Percentiles rank a stretch among this genome's conserved stretches.
phyloP scores from a whole-genome alignment of 495 filamentous ascomycete species.

The Neurospora pannonica region DNA sequence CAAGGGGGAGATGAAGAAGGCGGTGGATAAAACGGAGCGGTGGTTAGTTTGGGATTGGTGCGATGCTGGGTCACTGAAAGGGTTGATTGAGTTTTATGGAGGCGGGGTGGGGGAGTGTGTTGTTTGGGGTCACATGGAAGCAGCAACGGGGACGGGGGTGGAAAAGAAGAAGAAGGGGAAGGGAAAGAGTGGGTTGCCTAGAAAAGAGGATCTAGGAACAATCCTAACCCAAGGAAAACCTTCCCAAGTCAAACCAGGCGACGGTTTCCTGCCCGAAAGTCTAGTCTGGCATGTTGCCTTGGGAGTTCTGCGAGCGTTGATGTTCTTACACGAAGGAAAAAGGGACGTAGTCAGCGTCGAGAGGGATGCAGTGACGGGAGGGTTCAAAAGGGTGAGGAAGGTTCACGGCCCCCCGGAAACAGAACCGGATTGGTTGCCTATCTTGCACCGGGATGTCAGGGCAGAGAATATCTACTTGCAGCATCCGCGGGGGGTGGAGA shows the following conservation, averaged over 20 bases:
- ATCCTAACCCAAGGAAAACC: not conserved
- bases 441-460: slow-evolving; percentile 34
- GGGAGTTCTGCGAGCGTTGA: slow-evolving; percentile 28
- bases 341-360: slow-evolving; percentile 8
- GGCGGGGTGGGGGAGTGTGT: not conserved
- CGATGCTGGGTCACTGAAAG: slow-evolving; percentile 25
- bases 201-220: not conserved
- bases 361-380: not conserved
- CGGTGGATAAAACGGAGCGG: not conserved
- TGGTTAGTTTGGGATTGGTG: slow-evolving; percentile 31
- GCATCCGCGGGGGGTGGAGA: slow-evolving; percentile 34
- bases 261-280: slow-evolving; percentile 28
- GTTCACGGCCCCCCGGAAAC: not conserved
- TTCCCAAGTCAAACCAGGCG: not conserved
- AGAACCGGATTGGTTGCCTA: slow-evolving; percentile 33
- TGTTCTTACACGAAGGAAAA: slow-evolving; percentile 35
- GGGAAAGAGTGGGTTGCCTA: not conserved
- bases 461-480: slow-evolving; percentile 36
- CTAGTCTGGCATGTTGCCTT: slow-evolving; percentile 36
- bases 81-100: slow-evolving; percentile 15
- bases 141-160: not conserved
- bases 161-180: not conserved
- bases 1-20: not conserved
- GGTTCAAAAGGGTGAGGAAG: slow-evolving; percentile 4
- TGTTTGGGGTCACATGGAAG: not conserved